Evolutionary conservation across 257 asterid species (phyloP).

Genomic region (Solanum infundibuliforme): DNA sequence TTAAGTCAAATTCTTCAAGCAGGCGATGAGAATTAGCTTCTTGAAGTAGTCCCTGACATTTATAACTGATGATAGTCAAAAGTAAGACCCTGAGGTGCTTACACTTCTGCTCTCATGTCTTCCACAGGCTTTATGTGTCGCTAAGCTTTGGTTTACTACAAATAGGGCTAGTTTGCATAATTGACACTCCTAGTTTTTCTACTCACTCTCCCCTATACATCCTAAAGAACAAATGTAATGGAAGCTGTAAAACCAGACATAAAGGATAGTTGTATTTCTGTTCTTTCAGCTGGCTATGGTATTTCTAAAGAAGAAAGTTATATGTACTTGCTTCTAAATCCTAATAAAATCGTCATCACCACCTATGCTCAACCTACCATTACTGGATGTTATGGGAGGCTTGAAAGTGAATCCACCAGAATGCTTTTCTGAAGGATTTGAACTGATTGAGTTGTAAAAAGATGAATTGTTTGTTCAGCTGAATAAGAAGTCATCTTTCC

Average conservation of each 20-base stretch:
- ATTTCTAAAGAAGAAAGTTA: neutral
- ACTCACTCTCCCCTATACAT: neutral
- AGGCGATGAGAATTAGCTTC: constrained; percentile 19
- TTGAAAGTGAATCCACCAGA: neutral
- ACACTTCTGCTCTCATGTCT: neutral
- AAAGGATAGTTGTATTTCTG: neutral
- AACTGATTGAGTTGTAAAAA: constrained; percentile 7
- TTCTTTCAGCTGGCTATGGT: neutral
- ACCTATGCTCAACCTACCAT: neutral
- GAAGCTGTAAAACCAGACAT: neutral
- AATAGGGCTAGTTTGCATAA: neutral
- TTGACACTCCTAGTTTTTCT: neutral
- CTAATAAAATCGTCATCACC: neutral
- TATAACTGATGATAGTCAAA: neutral
- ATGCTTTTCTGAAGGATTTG: neutral
- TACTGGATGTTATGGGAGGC: neutral
- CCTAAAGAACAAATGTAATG: neutral
- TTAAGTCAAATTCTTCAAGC: constrained; percentile 34
- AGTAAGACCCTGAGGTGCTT: neutral
- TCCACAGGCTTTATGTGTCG: neutral
- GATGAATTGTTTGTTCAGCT: constrained; percentile 3
- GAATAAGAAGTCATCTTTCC: constrained; percentile 14
- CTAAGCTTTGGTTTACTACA: neutral
- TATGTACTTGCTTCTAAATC: neutral
- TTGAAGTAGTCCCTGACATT: constrained; percentile 16